Percentiles rank a stretch among this genome's conserved stretches.
phyloP scores from a whole-genome alignment of 495 filamentous ascomycete genomes.

The Penicillium desertorum region DNA sequence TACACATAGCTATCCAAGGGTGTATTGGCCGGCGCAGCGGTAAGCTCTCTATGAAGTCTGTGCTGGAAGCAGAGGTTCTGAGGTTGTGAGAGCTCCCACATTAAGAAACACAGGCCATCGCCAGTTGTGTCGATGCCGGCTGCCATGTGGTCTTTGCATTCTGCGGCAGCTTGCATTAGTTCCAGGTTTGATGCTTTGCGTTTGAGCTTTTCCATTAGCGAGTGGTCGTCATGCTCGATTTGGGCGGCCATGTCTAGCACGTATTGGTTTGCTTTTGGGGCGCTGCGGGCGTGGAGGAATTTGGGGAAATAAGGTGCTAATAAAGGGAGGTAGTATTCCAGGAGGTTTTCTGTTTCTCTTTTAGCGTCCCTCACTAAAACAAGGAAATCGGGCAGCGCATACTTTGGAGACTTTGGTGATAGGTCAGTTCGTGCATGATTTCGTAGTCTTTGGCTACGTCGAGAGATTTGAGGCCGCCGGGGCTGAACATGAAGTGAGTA shows the following conservation, averaged over 20 bases:
- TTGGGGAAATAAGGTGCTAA: slow-evolving; percentile 30
- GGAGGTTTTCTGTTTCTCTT: slow-evolving; percentile 32
- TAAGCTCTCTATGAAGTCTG: slow-evolving; percentile 50
- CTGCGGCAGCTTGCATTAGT: slow-evolving; percentile 37
- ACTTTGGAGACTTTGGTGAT: slow-evolving; percentile 65
- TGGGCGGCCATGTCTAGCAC: slow-evolving; percentile 30
- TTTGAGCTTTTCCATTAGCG: slow-evolving; percentile 36
- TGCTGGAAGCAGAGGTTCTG: slow-evolving; percentile 45
- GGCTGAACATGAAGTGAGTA: slow-evolving; percentile 64
- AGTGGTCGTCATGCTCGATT: slow-evolving; percentile 24
- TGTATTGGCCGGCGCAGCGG: slow-evolving; percentile 16
- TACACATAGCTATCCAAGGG: slow-evolving; percentile 54
- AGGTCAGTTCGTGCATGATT: slow-evolving; percentile 64
- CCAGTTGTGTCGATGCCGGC: slow-evolving; percentile 69
- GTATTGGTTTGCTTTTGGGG: slow-evolving; percentile 36
- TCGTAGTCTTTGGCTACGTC: slow-evolving; percentile 48
- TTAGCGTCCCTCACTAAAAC: slow-evolving; percentile 30
- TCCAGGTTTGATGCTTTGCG: slow-evolving; percentile 31
- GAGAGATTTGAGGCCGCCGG: slow-evolving; percentile 58
- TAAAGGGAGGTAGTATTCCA: slow-evolving; percentile 32
- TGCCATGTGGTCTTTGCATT: slow-evolving; percentile 51
- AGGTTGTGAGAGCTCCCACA: slow-evolving; percentile 64
- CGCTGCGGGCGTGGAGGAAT: slow-evolving; percentile 27
- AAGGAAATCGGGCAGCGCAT: slow-evolving; percentile 15
- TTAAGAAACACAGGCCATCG: slow-evolving; percentile 62